phyloP scores from a whole-genome alignment of 148 eudicot genomes.

The Heliosperma pusillum region DNA sequence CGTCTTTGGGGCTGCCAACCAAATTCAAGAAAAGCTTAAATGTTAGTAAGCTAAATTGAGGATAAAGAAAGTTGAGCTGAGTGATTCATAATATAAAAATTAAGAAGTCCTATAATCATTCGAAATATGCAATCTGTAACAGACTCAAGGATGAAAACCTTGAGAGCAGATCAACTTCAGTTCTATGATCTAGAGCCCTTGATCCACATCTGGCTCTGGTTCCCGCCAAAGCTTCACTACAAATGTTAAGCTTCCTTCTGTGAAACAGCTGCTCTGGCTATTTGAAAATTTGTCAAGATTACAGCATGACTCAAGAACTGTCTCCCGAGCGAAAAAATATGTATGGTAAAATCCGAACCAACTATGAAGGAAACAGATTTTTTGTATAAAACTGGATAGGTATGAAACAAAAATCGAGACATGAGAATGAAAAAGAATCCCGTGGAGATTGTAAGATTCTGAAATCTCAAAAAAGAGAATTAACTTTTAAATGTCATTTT shows the following conservation, averaged over 20 bases:
- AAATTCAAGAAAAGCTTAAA: slow-evolving; percentile 11
- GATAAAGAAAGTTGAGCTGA: background rate
- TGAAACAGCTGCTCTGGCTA: slow-evolving; percentile 96
- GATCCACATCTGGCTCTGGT: slow-evolving; percentile 85
- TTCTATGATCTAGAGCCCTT: slow-evolving; percentile 57
- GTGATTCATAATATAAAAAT: background rate
- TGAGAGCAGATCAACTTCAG: slow-evolving; percentile 77
- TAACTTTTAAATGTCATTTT: background rate
- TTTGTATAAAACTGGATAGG: background rate
- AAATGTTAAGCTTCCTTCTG: slow-evolving; percentile 58
- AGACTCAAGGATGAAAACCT: slow-evolving; percentile 41
- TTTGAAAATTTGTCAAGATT: slow-evolving; percentile 25
- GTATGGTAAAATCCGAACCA: background rate
- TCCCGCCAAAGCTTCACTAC: slow-evolving; percentile 95
- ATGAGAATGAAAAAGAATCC: background rate
- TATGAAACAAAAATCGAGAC: background rate
- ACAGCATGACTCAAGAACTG: background rate
- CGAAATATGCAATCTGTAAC: background rate
- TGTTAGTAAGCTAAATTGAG: slow-evolving; percentile 9
- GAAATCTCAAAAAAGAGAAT: background rate
- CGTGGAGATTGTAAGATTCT: background rate
- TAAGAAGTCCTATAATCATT: background rate
- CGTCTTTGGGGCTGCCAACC: slow-evolving; percentile 67
- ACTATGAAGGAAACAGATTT: background rate
- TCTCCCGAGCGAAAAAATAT: background rate